Evolutionary conservation across 2,329 filamentous ascomycete species (phyloP).

Genomic region (Curvularia sp.): DNA sequence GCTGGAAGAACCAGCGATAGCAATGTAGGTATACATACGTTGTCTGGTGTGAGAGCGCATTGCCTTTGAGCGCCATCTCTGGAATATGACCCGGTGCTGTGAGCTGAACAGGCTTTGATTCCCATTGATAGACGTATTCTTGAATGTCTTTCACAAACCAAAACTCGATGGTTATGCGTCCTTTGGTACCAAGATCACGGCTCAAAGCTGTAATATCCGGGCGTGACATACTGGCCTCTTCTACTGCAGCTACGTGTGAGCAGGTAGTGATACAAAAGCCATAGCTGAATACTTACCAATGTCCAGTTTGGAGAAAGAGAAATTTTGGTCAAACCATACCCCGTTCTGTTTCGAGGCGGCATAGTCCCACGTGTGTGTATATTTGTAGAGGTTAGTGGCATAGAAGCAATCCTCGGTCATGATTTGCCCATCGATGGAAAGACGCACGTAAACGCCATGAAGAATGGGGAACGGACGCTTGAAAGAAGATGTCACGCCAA

Average conservation of each 20-base stretch:
- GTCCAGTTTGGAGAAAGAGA: constrained; percentile 16
- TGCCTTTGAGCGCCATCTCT: constrained; percentile 21
- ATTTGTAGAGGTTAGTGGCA: not conserved
- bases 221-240: not conserved
- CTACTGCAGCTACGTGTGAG: constrained; percentile 1
- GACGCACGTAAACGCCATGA: not conserved
- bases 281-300: constrained; percentile 11
- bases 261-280: not conserved
- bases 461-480: not conserved
- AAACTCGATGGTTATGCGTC: not conserved
- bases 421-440: not conserved
- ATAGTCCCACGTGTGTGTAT: too few relatives aligned
- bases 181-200: not conserved
- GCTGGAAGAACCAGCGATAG: not conserved
- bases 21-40: constrained; percentile 4
- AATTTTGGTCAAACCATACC: constrained; percentile 5
- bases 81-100: constrained; percentile 3
- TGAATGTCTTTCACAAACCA: not conserved
- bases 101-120: not conserved
- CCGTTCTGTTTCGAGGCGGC: not conserved
- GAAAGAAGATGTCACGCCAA: constrained; percentile 3
- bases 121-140: too few relatives aligned
- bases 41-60: constrained; percentile 20
- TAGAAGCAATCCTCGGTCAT: not conserved
- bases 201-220: not conserved